Percentiles rank a stretch among this genome's conserved stretches.
Evolutionary conservation across 2,329 filamentous ascomycete species (phyloP).

Genomic region (Helicocarpus griseus): DNA sequence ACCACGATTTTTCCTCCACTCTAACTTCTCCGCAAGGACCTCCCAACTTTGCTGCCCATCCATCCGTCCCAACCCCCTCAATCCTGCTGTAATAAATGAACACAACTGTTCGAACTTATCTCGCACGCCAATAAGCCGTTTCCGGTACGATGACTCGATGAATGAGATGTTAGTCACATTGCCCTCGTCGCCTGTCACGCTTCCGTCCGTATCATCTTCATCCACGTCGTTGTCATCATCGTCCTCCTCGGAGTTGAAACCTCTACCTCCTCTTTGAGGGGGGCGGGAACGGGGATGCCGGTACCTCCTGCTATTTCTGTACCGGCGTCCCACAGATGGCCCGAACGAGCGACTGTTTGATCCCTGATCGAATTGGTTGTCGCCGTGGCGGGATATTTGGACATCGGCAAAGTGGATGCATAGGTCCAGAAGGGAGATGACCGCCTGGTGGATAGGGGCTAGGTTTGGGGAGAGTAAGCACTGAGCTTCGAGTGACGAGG

Average conservation of each 20-base stretch:
- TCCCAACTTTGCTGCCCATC: slow-evolving; percentile 68
- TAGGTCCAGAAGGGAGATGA: slow-evolving; percentile 69
- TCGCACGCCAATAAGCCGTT: slow-evolving; percentile 48
- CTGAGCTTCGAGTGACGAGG: slow-evolving; percentile 54
- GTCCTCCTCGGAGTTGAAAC: slow-evolving; percentile 16
- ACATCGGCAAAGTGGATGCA: slow-evolving; percentile 59
- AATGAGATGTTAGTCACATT: slow-evolving; percentile 32
- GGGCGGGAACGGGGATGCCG: slow-evolving; percentile 6
- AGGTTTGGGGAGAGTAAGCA: slow-evolving; percentile 61
- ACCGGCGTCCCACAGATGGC: background rate
- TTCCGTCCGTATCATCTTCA: slow-evolving; percentile 22
- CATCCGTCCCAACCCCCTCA: slow-evolving; percentile 66
- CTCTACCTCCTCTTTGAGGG: slow-evolving; percentile 1
- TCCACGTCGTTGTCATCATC: slow-evolving; percentile 19
- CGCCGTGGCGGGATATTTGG: slow-evolving; percentile 35
- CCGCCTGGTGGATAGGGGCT: slow-evolving; percentile 58
- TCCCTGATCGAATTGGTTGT: slow-evolving; percentile 28
- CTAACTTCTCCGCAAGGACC: slow-evolving; percentile 68
- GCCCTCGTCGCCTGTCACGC: slow-evolving; percentile 27
- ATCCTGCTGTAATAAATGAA: slow-evolving; percentile 60
- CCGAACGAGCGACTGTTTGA: slow-evolving; percentile 18
- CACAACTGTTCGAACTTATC: slow-evolving; percentile 56
- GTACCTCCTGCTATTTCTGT: slow-evolving; percentile 8
- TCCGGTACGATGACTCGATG: slow-evolving; percentile 37
- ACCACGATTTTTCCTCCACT: slow-evolving; percentile 34